Evolutionary conservation across 352 stramenopile species (phyloP), one percentile per base, ranked within the genome.

Genomic region (Pythium aquatile): DNA sequence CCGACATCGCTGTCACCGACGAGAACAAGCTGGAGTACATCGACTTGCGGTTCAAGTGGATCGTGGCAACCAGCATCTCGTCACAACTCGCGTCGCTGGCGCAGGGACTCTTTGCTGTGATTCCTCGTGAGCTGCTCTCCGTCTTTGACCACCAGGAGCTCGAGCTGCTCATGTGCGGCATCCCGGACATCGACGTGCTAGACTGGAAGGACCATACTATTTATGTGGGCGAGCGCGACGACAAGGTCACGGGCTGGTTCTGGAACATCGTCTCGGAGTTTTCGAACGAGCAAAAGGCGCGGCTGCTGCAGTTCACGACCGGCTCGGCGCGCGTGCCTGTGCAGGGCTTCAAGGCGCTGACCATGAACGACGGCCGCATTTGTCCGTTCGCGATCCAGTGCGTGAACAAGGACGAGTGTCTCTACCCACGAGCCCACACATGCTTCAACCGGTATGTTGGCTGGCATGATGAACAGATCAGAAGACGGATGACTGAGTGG

Each of bases 11-110:
- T 7, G 97, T 99, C 6, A 99, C 95, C 1, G 97, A 99, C 51
- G 87, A 98, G 40, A 99, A 97, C 79, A 99, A 99, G 79, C 81
- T 88, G 61, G 85, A 98, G 72, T 99, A 99, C 74, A 94, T 99
- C 5, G 91, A 97, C 57, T 75, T 98, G 65, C 81, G 84, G 13
- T 95, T 95, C 70, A 88, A 85, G 72, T 93, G 83, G 83, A 90
- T 93, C 49, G 77, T 95, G 53, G 82, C 83, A 14, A 90, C 71
- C 1, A 89, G 83, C 62, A 88, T 94, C 49, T 94, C 81, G 35
- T 65, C 68, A 17, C 82, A 99, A 70, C 91, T 99, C 56, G 97
- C 96, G 47, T 96, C 95, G 32, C 90, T 98, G 63, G 81, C 98
- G 33, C 86, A 98, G 74, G 97, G 97, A 24, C 97, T 99, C 55